Conservation (phyloP, 768 basidiomycete genomes). For the Agrocybe pediades region DNA sequence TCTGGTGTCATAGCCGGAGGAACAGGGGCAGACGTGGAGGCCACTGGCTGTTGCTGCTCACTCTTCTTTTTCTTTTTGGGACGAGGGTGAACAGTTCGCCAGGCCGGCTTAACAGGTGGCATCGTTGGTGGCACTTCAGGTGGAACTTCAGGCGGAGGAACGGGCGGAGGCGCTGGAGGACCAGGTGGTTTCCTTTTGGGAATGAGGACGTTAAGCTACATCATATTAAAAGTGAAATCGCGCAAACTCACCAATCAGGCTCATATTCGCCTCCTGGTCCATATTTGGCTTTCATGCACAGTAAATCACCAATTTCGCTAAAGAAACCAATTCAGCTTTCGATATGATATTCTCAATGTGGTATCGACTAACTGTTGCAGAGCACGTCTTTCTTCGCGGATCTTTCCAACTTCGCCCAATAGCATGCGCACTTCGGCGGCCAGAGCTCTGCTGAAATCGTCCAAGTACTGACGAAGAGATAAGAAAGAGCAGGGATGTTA, state of each 20-base stretch:
- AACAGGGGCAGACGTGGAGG: slow-evolving; percentile 30
- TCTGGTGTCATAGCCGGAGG: slow-evolving; percentile 29
- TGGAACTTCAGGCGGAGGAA: slow-evolving; percentile 38
- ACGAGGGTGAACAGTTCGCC: slow-evolving; percentile 55
- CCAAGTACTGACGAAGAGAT: slow-evolving; percentile 63
- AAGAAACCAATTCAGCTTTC: slow-evolving; percentile 1
- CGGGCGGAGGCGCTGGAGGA: slow-evolving; percentile 38
- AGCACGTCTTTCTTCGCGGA: slow-evolving; percentile 76
- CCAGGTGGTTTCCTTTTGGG: slow-evolving; percentile 45
- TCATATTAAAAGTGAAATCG: background rate
- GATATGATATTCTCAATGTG: background rate
- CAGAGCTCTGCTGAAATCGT: slow-evolving; percentile 85
- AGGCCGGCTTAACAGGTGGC: slow-evolving; percentile 52
- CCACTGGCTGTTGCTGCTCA: slow-evolving; percentile 26
- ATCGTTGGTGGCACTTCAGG: slow-evolving; percentile 41
- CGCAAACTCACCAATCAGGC: slow-evolving; percentile 64
- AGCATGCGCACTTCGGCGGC: slow-evolving; percentile 84
- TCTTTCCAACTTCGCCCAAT: slow-evolving; percentile 79
- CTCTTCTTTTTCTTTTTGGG: slow-evolving; percentile 46
- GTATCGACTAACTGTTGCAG: slow-evolving; percentile 68
- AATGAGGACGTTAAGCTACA: background rate
- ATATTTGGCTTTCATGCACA: slow-evolving; percentile 73
- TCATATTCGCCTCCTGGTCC: slow-evolving; percentile 87
- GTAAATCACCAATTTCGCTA: slow-evolving; percentile 76
- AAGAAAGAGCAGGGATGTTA: background rate